Evolutionary conservation across 2,329 filamentous ascomycete genomes (phyloP), one percentile per base, ranked within the genome.

Genomic region (Myriosclerotinia curreyana): DNA sequence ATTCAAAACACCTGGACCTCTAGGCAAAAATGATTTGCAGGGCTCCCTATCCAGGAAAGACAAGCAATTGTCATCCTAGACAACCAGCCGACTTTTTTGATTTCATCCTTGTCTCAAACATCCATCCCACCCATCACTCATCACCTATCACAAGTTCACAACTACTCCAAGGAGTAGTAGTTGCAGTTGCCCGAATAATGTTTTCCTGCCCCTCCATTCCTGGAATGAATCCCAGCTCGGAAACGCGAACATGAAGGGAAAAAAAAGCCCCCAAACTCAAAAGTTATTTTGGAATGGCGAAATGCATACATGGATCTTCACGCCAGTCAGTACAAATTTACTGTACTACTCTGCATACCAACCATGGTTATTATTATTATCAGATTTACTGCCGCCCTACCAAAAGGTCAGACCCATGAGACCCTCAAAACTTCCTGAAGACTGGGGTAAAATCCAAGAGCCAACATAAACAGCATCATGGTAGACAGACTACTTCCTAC

Each of bases 21-120:
- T 55, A 22, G 54, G 54, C 54, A 58, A 58, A 48, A 36, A 46
- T 56, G 54, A 46, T 46, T 46, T 22, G 54, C 54, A 56, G 40
- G 54, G 54, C 53, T n/a, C 34, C 2, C 17, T 34, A 46, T 46
- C n/a, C n/a, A n/a, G 54, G 54, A 56, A 46, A 34, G 54, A 31
- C 40, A 46, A 36, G 20, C 20, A 25, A 48, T 44, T 48, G 20
- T 49, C 46, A 48, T 48, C n/a, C 46, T 48, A 44, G 42, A 46
- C 44, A 22, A 48, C 42, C 44, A 25, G 44, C 44, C 44, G 44
- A 48, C 42, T 44, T 44, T 44, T 44, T 44, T 8, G 42, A 44
- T 44, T 44, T n/a, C 42, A 44, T 48, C 44, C 44, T 49, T 49
- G 46, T 49, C 46, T 49, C 9, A 49, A 58, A 48, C 31, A 34